These are phyloP conservation scores for Monosporascus sp. DNA, from an alignment of 2,329 filamentous ascomycete species.

Conservation along the genomic window DNA sequence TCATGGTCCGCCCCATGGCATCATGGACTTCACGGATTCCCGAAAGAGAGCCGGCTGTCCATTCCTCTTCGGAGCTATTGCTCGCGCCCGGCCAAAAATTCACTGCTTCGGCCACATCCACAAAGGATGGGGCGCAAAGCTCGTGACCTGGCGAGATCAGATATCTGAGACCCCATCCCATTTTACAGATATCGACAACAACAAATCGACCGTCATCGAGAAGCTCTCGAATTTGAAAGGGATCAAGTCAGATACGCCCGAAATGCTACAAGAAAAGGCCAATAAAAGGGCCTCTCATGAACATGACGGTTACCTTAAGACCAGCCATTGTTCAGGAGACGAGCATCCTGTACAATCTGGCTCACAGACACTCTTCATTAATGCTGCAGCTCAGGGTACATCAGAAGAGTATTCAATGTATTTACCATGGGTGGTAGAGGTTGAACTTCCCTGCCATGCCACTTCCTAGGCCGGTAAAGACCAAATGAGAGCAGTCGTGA, in stretches of 20 bases:
- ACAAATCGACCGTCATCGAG: conserved; percentile 29
- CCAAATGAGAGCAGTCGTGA: no score
- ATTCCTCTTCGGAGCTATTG: conserved; percentile 40
- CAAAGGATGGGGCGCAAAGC: conserved; percentile 51
- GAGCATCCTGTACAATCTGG: conserved; percentile 28
- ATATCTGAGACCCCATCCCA: conserved; percentile 26
- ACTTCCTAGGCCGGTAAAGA: no score
- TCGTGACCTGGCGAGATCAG: conserved; percentile 44
- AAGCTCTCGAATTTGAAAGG: conserved; percentile 24
- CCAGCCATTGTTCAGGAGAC: conserved; percentile 35
- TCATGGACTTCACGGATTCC: conserved; percentile 38
- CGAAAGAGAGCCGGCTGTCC: conserved; percentile 34
- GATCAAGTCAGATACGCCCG: conserved; percentile 13
- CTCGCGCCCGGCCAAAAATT: conserved; percentile 36
- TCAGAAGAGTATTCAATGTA: conserved; percentile 34
- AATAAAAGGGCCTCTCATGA: conserved; percentile 14
- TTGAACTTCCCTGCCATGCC: conserved; percentile 31
- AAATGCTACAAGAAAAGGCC: conserved; percentile 7
- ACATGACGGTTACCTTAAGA: conserved; percentile 24
- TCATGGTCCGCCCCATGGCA: conserved; percentile 47
- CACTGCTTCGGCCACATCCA: conserved; percentile 58
- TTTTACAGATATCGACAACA: conserved; percentile 39
- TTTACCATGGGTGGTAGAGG: conserved; percentile 47
- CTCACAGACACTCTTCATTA: conserved; percentile 53
- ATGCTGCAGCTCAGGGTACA: conserved; percentile 48